Conservation (phyloP, 768 basidiomycete species). For the Cystobasidium tubakii region DNA sequence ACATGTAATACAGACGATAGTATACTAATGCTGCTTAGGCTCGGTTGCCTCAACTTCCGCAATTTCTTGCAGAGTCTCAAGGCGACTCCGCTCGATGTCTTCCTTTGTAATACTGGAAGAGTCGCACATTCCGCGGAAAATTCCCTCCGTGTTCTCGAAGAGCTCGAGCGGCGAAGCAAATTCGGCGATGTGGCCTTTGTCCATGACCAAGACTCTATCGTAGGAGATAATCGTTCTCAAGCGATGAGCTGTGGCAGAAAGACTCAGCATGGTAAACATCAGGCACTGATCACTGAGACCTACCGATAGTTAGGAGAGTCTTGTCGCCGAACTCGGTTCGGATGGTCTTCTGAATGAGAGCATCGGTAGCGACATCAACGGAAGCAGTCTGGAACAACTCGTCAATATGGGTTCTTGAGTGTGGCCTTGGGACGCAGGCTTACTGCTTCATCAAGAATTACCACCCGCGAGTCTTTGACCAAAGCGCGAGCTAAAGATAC, state of each 20-base stretch:
- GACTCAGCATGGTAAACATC: no score
- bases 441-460: constrained; percentile 77
- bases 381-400: constrained; percentile 42
- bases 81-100: constrained; percentile 51
- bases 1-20: no score
- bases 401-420: constrained; percentile 15
- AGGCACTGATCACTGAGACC: constrained; percentile 51
- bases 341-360: constrained; percentile 86
- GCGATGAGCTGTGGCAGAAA: constrained; percentile 56
- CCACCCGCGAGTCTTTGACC: constrained; percentile 74
- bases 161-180: constrained; percentile 53
- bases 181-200: constrained; percentile 63
- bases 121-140: constrained; percentile 63
- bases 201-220: constrained; percentile 81
- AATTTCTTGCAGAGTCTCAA: constrained; percentile 10
- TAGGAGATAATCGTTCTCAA: constrained; percentile 79
- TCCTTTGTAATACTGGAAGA: constrained; percentile 55
- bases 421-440: constrained; percentile 49
- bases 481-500: constrained; percentile 83
- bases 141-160: constrained; percentile 54
- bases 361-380: constrained; percentile 64
- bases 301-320: constrained; percentile 80
- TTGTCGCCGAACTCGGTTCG: constrained; percentile 68
- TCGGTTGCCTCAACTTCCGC: neutral
- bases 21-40: no score